Evolutionary conservation across 1,284 basidiomycete genomes (phyloP), one percentile per base, ranked within the genome.

Genomic region (Hymenochaete sp.): DNA sequence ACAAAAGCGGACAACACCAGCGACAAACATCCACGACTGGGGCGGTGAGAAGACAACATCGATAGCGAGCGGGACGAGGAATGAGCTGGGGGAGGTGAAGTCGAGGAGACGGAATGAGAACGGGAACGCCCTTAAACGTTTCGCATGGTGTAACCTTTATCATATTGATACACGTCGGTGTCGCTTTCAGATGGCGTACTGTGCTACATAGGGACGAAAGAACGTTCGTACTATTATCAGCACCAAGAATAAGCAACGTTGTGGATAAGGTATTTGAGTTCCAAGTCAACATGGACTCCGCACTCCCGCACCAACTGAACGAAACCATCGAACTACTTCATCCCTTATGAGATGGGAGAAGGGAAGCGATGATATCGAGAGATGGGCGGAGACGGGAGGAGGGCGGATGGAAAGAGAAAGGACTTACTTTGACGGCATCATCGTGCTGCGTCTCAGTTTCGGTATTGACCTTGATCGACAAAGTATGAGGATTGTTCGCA

Each of bases 401-500:
- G 7, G 29, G 22, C 14, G n/a, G 28, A 27, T 25, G 22, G 32
- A 16, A 11, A 33, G n/a, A 32, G 29, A 8, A 26, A 9, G 9
- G 13, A 28, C 39, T 42, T 41, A 47, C 45, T 40, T 47, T 47
- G 8, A 36, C 19, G 32, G 35, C 38, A 14, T 26, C 39, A 19
- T 47, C 45, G 9, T 40, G 33, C 8, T 25, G 21, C 9, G 40
- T 47, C 40, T 47, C 45, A 19, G 49, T 47, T 38, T 51, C 49
- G 6, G 49, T 47, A 27, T 47, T 45, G 21, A 51, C 49, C 31
- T 51, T 51, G 28, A 51, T 47, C 13, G 45, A 47, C 9, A 51
- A 14, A 22, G 40, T 31, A 19, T 31, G 48, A 10, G 36, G 36
- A 11, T 42, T 33, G 16, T 21, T 18, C 33, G n/a, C n/a, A n/a